A percentile compares a stretch with the other conserved stretches of the same genome.
phyloP scores from a whole-genome alignment of 768 basidiomycete species.

The Lactifluus echinatus region DNA sequence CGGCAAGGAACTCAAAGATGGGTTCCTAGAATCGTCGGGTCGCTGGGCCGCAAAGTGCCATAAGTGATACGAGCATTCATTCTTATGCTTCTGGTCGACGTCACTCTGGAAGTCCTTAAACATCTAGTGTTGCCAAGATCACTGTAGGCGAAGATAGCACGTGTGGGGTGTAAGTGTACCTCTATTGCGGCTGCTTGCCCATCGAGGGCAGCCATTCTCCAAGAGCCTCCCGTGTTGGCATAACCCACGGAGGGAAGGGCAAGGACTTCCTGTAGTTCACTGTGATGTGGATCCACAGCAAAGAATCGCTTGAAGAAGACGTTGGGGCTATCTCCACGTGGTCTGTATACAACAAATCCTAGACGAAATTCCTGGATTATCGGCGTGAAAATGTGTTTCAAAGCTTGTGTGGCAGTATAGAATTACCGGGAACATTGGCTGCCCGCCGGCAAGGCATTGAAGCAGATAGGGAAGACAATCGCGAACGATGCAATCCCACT shows the following conservation, averaged over 20 bases:
- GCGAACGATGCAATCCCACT: background rate
- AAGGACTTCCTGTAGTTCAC: background rate
- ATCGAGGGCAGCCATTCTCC: no score
- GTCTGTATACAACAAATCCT: background rate
- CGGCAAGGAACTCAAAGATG: no score
- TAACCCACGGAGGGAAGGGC: no score
- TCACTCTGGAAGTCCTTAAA: background rate
- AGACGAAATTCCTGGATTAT: background rate
- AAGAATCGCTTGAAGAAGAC: background rate
- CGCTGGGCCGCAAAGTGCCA: no score
- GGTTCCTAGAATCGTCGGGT: background rate
- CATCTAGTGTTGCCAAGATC: background rate
- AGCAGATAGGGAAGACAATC: no score
- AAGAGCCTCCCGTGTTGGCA: background rate
- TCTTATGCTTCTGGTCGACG: background rate
- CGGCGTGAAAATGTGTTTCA: background rate
- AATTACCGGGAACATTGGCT: no score
- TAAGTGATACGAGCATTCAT: no score
- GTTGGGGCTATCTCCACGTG: no score
- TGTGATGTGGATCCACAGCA: background rate
- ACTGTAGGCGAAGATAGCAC: background rate
- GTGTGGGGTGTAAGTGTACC: background rate
- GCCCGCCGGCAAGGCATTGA: no score
- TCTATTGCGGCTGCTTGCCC: background rate
- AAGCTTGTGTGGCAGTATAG: no score